Conservation (phyloP, 352 stramenopile species). For the Pythium rhizo-oryzae region DNA sequence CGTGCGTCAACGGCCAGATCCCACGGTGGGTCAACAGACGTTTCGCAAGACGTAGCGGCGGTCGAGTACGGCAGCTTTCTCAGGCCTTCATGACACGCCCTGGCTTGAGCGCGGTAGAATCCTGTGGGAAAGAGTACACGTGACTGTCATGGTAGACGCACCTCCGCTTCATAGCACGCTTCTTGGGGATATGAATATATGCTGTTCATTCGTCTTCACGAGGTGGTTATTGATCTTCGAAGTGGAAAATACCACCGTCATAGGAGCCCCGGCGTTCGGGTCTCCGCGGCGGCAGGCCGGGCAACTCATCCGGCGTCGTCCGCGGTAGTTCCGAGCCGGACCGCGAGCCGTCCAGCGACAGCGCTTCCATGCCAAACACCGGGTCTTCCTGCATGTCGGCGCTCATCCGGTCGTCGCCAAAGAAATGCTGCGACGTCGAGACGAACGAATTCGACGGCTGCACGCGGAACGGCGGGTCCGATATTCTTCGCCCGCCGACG, state of each 20-base stretch:
- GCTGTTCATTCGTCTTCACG: neutral
- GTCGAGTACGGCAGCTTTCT: too few species aligned
- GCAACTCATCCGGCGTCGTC: slow-evolving; percentile 2
- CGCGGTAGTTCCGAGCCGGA: neutral
- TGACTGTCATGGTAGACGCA: too few species aligned
- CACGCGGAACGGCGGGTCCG: slow-evolving; percentile 31
- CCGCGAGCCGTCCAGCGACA: slow-evolving; percentile 14
- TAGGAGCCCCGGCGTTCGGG: slow-evolving; percentile 57
- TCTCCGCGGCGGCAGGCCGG: slow-evolving; percentile 12
- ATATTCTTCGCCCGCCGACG: slow-evolving; percentile 28
- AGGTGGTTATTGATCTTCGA: slow-evolving; percentile 57
- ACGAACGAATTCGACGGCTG: slow-evolving; percentile 25
- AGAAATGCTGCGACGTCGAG: slow-evolving; percentile 18
- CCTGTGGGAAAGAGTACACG: too few species aligned
- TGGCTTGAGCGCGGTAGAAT: too few species aligned
- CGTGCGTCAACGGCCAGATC: neutral
- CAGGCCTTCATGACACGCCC: too few species aligned
- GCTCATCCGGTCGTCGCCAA: slow-evolving; percentile 17
- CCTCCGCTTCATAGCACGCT: too few species aligned
- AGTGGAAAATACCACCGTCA: slow-evolving; percentile 75
- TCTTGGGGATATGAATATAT: neutral
- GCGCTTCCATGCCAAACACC: slow-evolving; percentile 16
- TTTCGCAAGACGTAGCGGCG: too few species aligned
- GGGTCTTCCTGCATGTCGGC: neutral
- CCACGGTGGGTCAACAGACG: too few species aligned